These are phyloP conservation scores for Penicillium fimorum DNA, from an alignment of 495 filamentous ascomycete species.

Conservation along the genomic window DNA sequence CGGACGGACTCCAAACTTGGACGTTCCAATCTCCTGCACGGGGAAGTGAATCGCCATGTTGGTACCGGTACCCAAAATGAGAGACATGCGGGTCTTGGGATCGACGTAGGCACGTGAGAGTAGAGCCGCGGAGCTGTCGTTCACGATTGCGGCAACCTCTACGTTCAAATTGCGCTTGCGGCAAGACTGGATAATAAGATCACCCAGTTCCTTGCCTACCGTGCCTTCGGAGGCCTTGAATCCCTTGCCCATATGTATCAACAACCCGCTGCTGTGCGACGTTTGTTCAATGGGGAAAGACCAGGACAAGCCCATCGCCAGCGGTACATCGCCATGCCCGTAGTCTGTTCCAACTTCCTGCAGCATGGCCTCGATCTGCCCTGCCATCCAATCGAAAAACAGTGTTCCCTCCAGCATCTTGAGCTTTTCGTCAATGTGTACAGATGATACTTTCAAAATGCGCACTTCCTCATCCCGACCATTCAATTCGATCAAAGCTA, in stretches of 20 bases:
- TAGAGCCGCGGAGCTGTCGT: slow-evolving; percentile 79
- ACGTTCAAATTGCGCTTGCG: slow-evolving; percentile 48
- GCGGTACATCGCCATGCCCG: slow-evolving; percentile 34
- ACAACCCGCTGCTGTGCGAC: slow-evolving; percentile 54
- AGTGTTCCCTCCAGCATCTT: slow-evolving; percentile 51
- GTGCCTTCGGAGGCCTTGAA: slow-evolving; percentile 59
- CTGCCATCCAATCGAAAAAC: slow-evolving; percentile 72
- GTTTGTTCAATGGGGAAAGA: slow-evolving; percentile 68
- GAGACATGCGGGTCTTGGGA: slow-evolving; percentile 63
- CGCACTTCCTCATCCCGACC: slow-evolving; percentile 51
- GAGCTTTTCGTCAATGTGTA: slow-evolving; percentile 53
- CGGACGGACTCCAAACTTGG: slow-evolving; percentile 54
- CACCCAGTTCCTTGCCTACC: slow-evolving; percentile 56
- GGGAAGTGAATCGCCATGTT: slow-evolving; percentile 77
- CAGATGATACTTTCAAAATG: slow-evolving; percentile 50
- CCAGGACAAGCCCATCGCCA: slow-evolving; percentile 65
- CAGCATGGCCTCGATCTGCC: slow-evolving; percentile 56
- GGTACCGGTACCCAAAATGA: slow-evolving; percentile 83
- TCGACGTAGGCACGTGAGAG: slow-evolving; percentile 73
- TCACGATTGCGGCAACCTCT: slow-evolving; percentile 71
- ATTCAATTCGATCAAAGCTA: slow-evolving; percentile 57
- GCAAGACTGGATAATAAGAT: slow-evolving; percentile 58
- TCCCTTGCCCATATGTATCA: slow-evolving; percentile 67
- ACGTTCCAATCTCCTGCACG: slow-evolving; percentile 59
- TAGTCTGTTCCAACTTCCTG: slow-evolving; percentile 39